Conservation (phyloP, 208 protist species). For the Acanthamoeba pearcei region DNA sequence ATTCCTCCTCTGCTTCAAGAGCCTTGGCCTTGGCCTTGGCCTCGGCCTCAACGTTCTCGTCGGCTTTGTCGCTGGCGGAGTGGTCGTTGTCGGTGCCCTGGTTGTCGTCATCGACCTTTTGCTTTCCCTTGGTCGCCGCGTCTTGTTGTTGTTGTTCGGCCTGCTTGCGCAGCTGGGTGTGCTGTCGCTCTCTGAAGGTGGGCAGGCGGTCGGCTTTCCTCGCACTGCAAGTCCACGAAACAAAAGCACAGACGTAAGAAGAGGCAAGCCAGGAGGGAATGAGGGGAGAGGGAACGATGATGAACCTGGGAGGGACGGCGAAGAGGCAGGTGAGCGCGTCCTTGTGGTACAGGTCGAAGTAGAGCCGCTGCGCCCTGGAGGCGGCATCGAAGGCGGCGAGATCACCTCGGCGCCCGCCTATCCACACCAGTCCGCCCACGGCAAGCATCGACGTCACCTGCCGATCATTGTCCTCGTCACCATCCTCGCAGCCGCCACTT, state of each 20-base stretch:
- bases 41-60: not conserved
- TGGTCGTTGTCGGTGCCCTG: not conserved
- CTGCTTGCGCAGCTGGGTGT: not conserved
- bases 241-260: not conserved
- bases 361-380: not conserved
- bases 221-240: not conserved
- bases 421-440: not conserved
- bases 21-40: not conserved
- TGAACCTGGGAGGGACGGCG: not conserved
- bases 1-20: not conserved
- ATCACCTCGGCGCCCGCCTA: not conserved
- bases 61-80: not conserved
- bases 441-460: not conserved
- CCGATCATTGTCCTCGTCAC: not conserved
- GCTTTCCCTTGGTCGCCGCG: not conserved
- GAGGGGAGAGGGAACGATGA: not conserved
- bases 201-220: not conserved
- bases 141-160: not conserved
- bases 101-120: no score
- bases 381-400: not conserved
- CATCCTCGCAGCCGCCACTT: not conserved
- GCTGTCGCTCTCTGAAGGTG: slow-evolving; percentile 4
- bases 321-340: slow-evolving; percentile 25
- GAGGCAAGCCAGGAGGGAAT: not conserved
- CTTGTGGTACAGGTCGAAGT: not conserved